These are phyloP conservation scores for Aspergillus sp. DNA, from an alignment of 2,329 filamentous ascomycete genomes.

Conservation along the genomic window DNA sequence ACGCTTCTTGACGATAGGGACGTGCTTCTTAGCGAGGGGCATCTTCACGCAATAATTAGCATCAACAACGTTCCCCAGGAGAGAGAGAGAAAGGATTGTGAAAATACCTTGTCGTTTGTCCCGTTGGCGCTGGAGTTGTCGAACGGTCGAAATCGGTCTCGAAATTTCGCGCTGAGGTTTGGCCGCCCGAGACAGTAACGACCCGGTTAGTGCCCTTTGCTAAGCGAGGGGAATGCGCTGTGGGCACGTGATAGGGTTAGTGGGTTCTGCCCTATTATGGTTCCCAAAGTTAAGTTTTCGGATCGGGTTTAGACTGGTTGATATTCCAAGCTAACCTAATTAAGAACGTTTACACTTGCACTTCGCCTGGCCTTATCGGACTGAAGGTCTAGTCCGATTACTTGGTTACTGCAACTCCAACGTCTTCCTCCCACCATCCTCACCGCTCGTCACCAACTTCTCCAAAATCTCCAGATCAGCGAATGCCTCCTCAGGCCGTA, in stretches of 20 bases:
- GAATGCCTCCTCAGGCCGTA: slow-evolving; percentile 54
- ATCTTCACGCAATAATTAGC: slow-evolving; percentile 55
- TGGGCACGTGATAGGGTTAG: slow-evolving; percentile 9
- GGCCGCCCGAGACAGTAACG: slow-evolving; percentile 27
- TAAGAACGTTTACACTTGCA: not conserved
- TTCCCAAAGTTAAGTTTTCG: not conserved
- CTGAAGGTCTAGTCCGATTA: not conserved
- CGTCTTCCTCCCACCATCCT: slow-evolving; percentile 27
- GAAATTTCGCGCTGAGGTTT: slow-evolving; percentile 40
- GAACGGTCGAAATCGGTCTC: slow-evolving; percentile 41
- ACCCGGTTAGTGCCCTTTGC: slow-evolving; percentile 31
- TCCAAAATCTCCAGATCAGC: slow-evolving; percentile 52
- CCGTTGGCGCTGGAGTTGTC: slow-evolving; percentile 46
- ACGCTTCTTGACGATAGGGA: slow-evolving; percentile 99
- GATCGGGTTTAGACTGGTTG: not conserved
- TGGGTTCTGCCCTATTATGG: not conserved
- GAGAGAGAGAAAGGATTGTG: not conserved
- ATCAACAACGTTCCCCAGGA: not conserved
- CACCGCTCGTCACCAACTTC: slow-evolving; percentile 33
- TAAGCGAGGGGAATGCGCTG: slow-evolving; percentile 25
- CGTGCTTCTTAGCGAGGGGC: slow-evolving; percentile 99
- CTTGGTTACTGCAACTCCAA: slow-evolving; percentile 25
- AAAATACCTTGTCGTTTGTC: slow-evolving; percentile 47
- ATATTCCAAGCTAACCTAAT: not conserved
- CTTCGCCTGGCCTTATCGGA: not conserved